A percentile compares a stretch with the other conserved stretches of the same genome.
phyloP scores from a whole-genome alignment of 768 basidiomycete genomes.

The Agaricus blazei region DNA sequence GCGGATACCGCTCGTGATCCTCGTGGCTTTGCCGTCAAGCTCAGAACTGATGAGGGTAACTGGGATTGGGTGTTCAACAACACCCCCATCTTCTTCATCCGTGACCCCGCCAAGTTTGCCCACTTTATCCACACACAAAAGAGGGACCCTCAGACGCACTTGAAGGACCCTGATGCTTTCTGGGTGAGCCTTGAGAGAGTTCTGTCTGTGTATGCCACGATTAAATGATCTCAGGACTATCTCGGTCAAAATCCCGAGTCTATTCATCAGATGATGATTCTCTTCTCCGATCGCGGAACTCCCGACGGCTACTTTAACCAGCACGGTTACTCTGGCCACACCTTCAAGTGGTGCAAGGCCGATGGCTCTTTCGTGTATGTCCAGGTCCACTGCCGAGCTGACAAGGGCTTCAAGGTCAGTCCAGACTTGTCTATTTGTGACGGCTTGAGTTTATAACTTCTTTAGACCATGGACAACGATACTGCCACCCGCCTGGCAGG shows the following conservation, averaged over 20 bases:
- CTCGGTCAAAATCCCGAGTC: conserved; percentile 85
- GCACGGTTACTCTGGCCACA: conserved; percentile 95
- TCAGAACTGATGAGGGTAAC: conserved; percentile 89
- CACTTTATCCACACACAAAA: conserved; percentile 96
- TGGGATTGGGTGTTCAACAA: conserved; percentile 93
- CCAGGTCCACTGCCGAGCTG: conserved; percentile 77
- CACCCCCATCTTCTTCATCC: conserved; percentile 89
- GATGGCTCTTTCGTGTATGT: conserved; percentile 84
- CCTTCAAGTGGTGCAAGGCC: conserved; percentile 82
- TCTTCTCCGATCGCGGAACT: conserved; percentile 93
- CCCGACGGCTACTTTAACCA: conserved; percentile 82
- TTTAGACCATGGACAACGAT: conserved; percentile 63
- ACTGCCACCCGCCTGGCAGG: conserved; percentile 64
- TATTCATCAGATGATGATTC: conserved; percentile 84
- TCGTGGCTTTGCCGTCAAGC: conserved; percentile 87
- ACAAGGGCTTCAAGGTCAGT: conserved; percentile 76
- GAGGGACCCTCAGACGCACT: conserved; percentile 86
- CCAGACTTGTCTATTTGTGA: background rate
- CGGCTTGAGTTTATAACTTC: conserved; percentile 12
- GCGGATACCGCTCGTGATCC: conserved; percentile 93
- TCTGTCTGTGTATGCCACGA: background rate
- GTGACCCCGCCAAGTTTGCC: conserved; percentile 84
- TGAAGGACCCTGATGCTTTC: conserved; percentile 84
- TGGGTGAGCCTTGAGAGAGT: conserved; percentile 44
- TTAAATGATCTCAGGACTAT: conserved; percentile 57